Conservation (phyloP, 441 rosid genomes). For the Aleurites moluccanus region DNA sequence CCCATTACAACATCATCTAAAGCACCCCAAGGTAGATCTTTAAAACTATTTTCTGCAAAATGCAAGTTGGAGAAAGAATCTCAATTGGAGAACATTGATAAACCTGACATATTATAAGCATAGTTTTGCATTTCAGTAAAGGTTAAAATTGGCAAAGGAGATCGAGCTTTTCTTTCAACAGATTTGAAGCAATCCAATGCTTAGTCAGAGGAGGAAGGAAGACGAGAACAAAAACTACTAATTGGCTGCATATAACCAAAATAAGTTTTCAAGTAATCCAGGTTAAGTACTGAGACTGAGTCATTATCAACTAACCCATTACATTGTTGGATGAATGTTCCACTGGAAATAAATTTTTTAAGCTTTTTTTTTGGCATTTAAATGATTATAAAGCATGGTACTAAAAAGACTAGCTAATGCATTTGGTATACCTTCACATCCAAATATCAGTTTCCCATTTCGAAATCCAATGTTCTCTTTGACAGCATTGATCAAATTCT, state of each 20-base stretch:
- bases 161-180: background rate
- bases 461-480: constrained; percentile 63
- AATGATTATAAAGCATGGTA: background rate
- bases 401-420: background rate
- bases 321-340: background rate
- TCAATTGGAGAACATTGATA: background rate
- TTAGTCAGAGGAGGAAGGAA: background rate
- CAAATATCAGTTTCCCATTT: constrained; percentile 75
- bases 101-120: background rate
- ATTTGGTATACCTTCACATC: constrained; percentile 54
- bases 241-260: background rate
- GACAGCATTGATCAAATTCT: constrained; percentile 75
- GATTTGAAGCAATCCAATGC: background rate
- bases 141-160: background rate
- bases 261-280: background rate
- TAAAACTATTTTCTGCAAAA: constrained; percentile 53
- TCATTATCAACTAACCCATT: background rate
- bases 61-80: constrained; percentile 17
- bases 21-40: constrained; percentile 91
- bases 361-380: background rate
- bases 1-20: constrained; percentile 98
- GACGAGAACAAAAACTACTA: background rate
- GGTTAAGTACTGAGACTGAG: background rate
- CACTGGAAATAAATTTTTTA: no score
- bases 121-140: background rate